A percentile compares a stretch with the other conserved stretches of the same genome.
Evolutionary conservation across 2,329 filamentous ascomycete species (phyloP).

Genomic region (Elsinoe ampelina): DNA sequence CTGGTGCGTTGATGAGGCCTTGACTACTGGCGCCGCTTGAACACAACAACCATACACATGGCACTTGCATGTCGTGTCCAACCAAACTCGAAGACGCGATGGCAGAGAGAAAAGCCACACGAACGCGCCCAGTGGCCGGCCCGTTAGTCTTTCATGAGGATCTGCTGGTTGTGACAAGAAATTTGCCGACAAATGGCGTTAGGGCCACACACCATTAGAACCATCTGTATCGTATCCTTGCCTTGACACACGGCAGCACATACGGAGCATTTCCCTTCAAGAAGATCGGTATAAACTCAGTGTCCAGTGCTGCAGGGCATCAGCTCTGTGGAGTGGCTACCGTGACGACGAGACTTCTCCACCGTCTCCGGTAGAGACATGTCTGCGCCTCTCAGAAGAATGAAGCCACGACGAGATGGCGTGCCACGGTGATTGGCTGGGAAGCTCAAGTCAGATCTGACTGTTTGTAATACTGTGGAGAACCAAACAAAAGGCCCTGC

Average conservation of each 20-base stretch:
- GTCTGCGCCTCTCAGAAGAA: not conserved
- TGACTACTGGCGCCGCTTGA: too few species aligned
- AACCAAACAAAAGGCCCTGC: not conserved
- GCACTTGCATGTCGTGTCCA: too few species aligned
- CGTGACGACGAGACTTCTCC: too few species aligned
- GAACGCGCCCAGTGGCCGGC: conserved; percentile 1
- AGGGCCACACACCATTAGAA: not conserved
- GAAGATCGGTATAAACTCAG: too few species aligned
- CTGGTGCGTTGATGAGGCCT: too few species aligned
- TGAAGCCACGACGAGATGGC: not conserved
- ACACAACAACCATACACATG: too few species aligned
- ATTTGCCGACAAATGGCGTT: conserved; percentile 1
- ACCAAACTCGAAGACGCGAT: not conserved
- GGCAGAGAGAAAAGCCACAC: not conserved
- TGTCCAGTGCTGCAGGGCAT: too few species aligned
- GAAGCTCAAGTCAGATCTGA: not conserved
- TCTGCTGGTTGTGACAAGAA: conserved; percentile 5
- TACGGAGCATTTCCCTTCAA: too few species aligned
- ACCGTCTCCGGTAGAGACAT: too few species aligned
- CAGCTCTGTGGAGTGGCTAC: too few species aligned
- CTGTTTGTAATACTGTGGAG: not conserved
- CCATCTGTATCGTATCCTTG: not conserved
- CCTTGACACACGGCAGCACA: too few species aligned
- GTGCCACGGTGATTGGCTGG: not conserved
- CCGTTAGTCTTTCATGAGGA: conserved; percentile 6